Base-by-base conservation (phyloP, 352 stramenopile species). In the Phytophthora brassicae region DNA sequence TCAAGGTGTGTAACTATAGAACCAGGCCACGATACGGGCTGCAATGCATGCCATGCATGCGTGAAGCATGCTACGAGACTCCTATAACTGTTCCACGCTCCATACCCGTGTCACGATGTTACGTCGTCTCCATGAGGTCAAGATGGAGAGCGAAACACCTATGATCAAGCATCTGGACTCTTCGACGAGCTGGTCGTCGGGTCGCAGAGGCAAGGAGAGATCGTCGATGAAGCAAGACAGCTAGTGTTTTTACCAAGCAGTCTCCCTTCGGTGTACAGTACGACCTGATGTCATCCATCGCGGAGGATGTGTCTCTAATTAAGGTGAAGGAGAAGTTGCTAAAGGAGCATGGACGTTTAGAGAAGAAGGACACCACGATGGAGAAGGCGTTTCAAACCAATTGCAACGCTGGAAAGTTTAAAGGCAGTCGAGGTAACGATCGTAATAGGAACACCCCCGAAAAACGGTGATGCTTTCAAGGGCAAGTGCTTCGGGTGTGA, bases 71-170 rank as follows among this genome's bases (percentile, higher is more conserved):
- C 56, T 75, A 14, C 42, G 57, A 0, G 38, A 64, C 1, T 67
- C 60, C 42, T 69, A 64, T 53, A 72, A 76, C 47, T 44, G 57
- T 22, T 45, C 41, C 13, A 72, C 53, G 19, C 49, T 77, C 13
- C 49, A 78, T 24, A 76, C 75, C 51, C 61, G 62, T 17, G 42
- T 76, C n/a, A 39, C 33, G 33, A 39, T 39, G 33, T n/a, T 12
- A 2, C 31, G 31, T 12, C 31, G 31, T 12, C 31, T 39, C 12
- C 33, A 39, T 14, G 31, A 39, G 33, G n/a, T 39, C 33, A 39
- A 39, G 33, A 39, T 16, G 33, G 9, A 39, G 33, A 14, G 6
- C 33, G 33, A 14, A 11, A 14, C 17, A 14, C n/a, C n/a, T n/a
- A n/a, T n/a, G n/a, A n/a, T n/a, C n/a, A n/a, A n/a, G n/a, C n/a